Percentiles rank a stretch among this genome's conserved stretches.
phyloP scores from a whole-genome alignment of 176 grass and related monocot genomes.

The Saccharum officinarum region DNA sequence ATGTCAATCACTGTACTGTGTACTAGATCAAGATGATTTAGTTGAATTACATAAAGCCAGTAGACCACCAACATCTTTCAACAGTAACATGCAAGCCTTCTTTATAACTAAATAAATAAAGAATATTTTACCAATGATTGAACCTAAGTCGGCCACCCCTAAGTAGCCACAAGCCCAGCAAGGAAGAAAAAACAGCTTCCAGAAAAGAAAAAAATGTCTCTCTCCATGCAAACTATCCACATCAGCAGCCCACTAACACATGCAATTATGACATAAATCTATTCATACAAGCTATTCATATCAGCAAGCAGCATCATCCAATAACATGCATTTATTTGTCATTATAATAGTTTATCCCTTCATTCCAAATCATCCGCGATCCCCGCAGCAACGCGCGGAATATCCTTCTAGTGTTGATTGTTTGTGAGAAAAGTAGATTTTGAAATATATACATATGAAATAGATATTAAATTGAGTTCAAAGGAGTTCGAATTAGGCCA shows the following conservation, averaged over 20 bases:
- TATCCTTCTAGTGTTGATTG: neutral
- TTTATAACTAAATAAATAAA: neutral
- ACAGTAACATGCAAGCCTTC: neutral
- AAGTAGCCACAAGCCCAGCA: neutral
- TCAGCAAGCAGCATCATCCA: neutral
- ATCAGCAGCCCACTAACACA: neutral
- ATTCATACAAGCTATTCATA: neutral
- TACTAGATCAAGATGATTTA: neutral
- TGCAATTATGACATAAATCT: neutral
- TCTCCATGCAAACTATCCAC: neutral
- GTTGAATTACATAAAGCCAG: neutral
- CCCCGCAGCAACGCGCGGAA: neutral
- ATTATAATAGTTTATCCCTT: neutral
- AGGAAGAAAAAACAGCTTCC: neutral
- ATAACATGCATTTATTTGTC: neutral
- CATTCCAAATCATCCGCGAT: neutral
- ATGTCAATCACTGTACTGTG: neutral
- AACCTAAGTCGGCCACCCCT: neutral
- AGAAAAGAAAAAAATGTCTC: neutral
- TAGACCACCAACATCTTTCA: neutral
- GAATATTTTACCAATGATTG: neutral
- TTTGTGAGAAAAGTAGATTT: neutral
- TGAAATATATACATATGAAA: neutral
- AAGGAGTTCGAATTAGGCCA: neutral
- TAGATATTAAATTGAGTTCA: neutral